Conservation (phyloP, 2,329 filamentous ascomycete genomes). For the Annulohypoxylon truncatum region DNA sequence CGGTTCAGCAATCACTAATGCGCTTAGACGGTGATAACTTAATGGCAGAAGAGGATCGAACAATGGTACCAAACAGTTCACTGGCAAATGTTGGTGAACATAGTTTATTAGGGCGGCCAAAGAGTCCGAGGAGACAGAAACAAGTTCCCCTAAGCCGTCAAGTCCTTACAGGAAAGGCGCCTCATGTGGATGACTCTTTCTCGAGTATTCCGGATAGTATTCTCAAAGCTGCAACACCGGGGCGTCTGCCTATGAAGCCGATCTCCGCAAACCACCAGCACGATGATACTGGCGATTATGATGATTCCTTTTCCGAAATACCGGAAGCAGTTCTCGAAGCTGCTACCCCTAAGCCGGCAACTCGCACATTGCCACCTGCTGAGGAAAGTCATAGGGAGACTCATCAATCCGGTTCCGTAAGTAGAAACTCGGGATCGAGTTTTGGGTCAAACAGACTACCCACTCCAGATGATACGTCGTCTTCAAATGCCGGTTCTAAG, state of each 20-base stretch:
- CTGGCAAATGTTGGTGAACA: conserved; percentile 10
- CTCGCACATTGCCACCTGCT: conserved; percentile 24
- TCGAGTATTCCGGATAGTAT: conserved; percentile 52
- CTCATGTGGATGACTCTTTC: conserved; percentile 51
- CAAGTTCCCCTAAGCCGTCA: conserved; percentile 51
- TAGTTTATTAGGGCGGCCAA: conserved; percentile 37
- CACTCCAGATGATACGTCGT: conserved; percentile 63
- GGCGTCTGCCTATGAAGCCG: conserved; percentile 42
- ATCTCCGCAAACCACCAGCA: conserved; percentile 36
- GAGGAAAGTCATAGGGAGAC: conserved; percentile 27
- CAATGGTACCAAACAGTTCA: conserved; percentile 15
- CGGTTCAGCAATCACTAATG: conserved; percentile 21
- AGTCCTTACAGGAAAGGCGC: conserved; percentile 50
- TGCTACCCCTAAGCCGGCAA: conserved; percentile 57
- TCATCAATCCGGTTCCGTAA: conserved; percentile 46
- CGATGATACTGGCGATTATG: conserved; percentile 55
- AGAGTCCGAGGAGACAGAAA: conserved; percentile 53
- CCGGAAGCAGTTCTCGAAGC: conserved; percentile 63
- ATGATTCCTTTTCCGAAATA: conserved; percentile 69
- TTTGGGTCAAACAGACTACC: conserved; percentile 58
- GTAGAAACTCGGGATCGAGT: conserved; percentile 53
- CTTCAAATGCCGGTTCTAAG: conserved; percentile 52
- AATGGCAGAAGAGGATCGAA: conserved; percentile 24
- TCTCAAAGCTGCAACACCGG: conserved; percentile 49
- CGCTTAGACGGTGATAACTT: conserved; percentile 33